Evolutionary conservation across 2,329 filamentous ascomycete species (phyloP), one percentile per base, ranked within the genome.

Genomic region (Pseudogymnoascus sp.): DNA sequence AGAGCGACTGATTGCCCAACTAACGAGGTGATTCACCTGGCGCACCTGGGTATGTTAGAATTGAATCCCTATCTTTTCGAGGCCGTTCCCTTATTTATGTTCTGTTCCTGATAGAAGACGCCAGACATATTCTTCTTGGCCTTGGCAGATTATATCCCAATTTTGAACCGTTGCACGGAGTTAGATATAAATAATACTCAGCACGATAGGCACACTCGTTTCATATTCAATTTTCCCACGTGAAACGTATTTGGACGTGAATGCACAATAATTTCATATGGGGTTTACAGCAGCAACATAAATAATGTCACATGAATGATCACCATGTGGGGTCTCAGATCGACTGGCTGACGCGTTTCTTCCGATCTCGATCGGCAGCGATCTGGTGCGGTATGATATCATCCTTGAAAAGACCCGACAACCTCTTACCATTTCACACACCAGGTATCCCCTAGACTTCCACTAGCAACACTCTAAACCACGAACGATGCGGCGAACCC

Each of bases 1-100:
- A 74, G 91, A 97, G 75, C 82, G 89, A 68, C 77, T 97, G 67
- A 81, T 88, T 65, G 81, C 76, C 11, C 78, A 77, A 20, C 83
- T 86, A 68, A 84, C 77, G 74, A 76, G 73, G 65, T 79, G 70
- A 70, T 54, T 54, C 2, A n/a, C n/a, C n/a, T 54, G 25, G 25
- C 30, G n/a, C 2, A 32, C 8, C n/a, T 16, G n/a, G 43, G 25
- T 11, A 18, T 28, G 3, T 43, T 22, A 59, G 16, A 37, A 25
- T 61, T 43, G 58, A 37, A 59, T 41, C 35, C 18, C 30, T n/a
- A 22, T 20, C 4, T 30, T 59, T 39, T 54, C 1, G 9, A 30
- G 43, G 14, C 16, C 12, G 34, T 12, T 37, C 22, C 22, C 3
- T 25, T 12, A 37, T 37, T n/a, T 37, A 37, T 37, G 5, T 14